These are phyloP conservation scores for Aristolochia californica DNA, from an alignment of 164 flowering plant species.

Conservation along the genomic window DNA sequence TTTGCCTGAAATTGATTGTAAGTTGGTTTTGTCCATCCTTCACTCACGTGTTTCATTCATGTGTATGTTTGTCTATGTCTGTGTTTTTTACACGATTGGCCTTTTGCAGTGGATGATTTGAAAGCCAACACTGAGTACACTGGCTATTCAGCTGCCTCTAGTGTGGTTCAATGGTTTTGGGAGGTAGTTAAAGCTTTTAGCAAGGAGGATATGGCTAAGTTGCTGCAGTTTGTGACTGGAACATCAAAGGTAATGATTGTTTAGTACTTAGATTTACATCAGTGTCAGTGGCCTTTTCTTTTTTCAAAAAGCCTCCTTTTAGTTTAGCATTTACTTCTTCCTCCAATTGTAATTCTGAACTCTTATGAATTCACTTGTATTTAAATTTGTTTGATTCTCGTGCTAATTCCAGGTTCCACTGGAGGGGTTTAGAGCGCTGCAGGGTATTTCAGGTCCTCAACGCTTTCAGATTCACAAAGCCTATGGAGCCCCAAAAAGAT, in stretches of 20 bases:
- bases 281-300: no score
- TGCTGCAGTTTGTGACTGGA: conserved; percentile 94
- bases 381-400: neutral
- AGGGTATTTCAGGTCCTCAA: conserved; percentile 96
- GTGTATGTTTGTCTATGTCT: neutral
- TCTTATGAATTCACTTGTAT: neutral
- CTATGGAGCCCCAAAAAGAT: conserved; percentile 89
- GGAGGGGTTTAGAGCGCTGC: conserved; percentile 90
- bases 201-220: conserved; percentile 92
- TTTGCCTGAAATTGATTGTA: conserved; percentile 94
- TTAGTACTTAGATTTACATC: no score
- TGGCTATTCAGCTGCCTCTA: conserved; percentile 69
- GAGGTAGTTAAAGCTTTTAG: conserved; percentile 70
- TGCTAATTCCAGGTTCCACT: conserved; percentile 75
- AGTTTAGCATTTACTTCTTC: no score
- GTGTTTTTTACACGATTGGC: conserved; percentile 2
- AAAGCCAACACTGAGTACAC: conserved; percentile 82
- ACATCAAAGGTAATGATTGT: conserved; percentile 69
- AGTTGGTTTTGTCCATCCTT: conserved; percentile 20
- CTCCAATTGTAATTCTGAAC: neutral
- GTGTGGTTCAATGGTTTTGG: conserved; percentile 89
- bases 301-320: no score
- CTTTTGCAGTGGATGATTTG: conserved; percentile 75
- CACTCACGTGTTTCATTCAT: neutral
- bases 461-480: conserved; percentile 97